Base-by-base conservation (phyloP, 352 stramenopile species). In the Peronospora tabacina region DNA sequence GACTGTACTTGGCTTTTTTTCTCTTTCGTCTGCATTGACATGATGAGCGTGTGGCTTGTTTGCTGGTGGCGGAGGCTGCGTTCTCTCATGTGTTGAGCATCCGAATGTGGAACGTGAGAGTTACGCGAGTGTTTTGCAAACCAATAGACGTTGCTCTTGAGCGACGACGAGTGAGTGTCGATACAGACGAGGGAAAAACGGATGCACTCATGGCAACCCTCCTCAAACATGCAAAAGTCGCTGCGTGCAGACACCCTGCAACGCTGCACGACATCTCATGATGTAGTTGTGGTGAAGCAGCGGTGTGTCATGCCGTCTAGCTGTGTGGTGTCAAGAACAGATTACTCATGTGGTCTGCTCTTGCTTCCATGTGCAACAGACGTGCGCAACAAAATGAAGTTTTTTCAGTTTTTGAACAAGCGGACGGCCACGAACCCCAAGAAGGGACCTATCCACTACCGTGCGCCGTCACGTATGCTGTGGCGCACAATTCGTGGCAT, bases 371-470 rank as follows among this genome's bases (percentile, higher is more conserved):
- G 46, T 63, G 43, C 43, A 61, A 68, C 79, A 96, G 86, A 96
- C 67, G 80, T 94, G 69, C 85, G 91, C 76, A 97, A 97, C 79
- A 95, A 96, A 79, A 72, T 97, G 70, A 98, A 98, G 78, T 99
- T 98, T 81, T 76, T 97, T 55, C 88, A 98, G 71, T 98, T 98
- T 83, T 87, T 97, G 69, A 95, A 97, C 67, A 99, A 99, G 83
- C 85, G 87, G 72, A 98, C 93, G 63, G 97, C 97, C 69, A 98
- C 96, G 44, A 99, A 99, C 87, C 96, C 95, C 40, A 90, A 89
- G 68, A 80, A 88, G 63, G 96, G 96, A 59, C 97, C 97, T 44
- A 94, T 98, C 69, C 95, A 99, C 82, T 98, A 98, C 93, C 96
- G 96, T 70, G 82, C 87, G 20, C 97, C 97, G 41, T 95, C 95